Evolutionary conservation across 768 basidiomycete species (phyloP).

Genomic region (Tylopilus plumbeoviolaceoides): DNA sequence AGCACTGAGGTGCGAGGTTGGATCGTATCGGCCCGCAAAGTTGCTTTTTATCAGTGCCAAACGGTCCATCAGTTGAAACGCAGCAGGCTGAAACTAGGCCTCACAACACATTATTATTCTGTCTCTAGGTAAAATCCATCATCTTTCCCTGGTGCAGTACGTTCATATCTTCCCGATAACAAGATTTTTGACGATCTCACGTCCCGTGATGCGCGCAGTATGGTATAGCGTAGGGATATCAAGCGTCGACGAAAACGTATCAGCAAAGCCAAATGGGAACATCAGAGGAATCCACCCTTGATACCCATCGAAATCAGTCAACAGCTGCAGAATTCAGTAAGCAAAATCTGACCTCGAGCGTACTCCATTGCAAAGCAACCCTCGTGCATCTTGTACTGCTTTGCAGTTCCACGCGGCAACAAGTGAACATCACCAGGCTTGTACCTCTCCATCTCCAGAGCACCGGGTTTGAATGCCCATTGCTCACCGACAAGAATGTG

Average conservation of each 20-base stretch:
- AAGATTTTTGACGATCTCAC: constrained; percentile 82
- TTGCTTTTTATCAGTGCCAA: background rate
- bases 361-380: constrained; percentile 97
- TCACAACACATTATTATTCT: background rate
- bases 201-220: constrained; percentile 70
- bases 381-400: constrained; percentile 98
- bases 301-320: background rate
- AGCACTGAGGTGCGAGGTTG: background rate
- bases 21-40: background rate
- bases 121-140: background rate
- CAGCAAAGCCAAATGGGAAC: constrained; percentile 92
- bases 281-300: constrained; percentile 96
- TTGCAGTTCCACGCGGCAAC: constrained; percentile 75
- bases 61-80: background rate
- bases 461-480: constrained; percentile 85
- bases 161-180: constrained; percentile 79
- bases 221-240: constrained; percentile 80
- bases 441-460: constrained; percentile 83
- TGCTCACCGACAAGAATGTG: constrained; percentile 93
- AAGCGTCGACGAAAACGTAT: constrained; percentile 82
- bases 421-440: constrained; percentile 80
- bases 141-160: background rate
- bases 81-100: background rate
- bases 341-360: constrained; percentile 63
- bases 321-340: background rate